Base-by-base conservation (phyloP, 176 grass and related monocot species). In the Eragrostis curvula region DNA sequence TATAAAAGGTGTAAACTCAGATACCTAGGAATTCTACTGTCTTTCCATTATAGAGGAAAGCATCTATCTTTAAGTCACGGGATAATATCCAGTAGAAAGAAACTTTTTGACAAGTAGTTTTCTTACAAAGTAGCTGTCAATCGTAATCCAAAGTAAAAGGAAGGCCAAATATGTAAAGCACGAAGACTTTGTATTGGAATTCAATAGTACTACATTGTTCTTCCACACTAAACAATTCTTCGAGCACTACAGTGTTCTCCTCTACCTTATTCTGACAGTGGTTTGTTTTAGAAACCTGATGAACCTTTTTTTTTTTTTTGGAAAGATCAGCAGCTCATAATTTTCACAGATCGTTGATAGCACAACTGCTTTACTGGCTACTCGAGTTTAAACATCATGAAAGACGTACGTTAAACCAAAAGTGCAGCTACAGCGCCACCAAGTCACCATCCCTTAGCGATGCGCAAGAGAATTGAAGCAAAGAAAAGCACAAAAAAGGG, bases 401-500 rank as follows among this genome's bases (percentile, higher is more conserved):
- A 2, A 36, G 32, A 36, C 4, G 32, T 36, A 36, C 32, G 32
- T 36, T 36, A 2, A 36, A 79, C 28, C 9, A 50, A 66, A 73
- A 18, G 3, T 72, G 59, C 67, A 73, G 53, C n/a, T 36, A 24
- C 2, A 36, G 32, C 4, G 32, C 4, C 32, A 36, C 32, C 32
- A 36, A 36, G 49, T 40, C 39, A 47, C 73, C 58, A 46, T 84
- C n/a, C n/a, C n/a, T n/a, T n/a, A n/a, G 81, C 74, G 74, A 88
- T 79, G 81, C 59, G 66, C 74, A 65, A 67, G 4, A 28, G 42
- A 10, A 86, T 48, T 59, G 45, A 63, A 21, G 70, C 57, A 88
- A 64, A 71, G 55, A 32, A 55, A 77, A 68, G 66, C 63, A 64
- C 82, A 66, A 11, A 9, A 27, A 83, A 55, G 27, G 65, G 78